Evolutionary conservation across 768 basidiomycete genomes (phyloP).

Genomic region (Tulasnella sp.): DNA sequence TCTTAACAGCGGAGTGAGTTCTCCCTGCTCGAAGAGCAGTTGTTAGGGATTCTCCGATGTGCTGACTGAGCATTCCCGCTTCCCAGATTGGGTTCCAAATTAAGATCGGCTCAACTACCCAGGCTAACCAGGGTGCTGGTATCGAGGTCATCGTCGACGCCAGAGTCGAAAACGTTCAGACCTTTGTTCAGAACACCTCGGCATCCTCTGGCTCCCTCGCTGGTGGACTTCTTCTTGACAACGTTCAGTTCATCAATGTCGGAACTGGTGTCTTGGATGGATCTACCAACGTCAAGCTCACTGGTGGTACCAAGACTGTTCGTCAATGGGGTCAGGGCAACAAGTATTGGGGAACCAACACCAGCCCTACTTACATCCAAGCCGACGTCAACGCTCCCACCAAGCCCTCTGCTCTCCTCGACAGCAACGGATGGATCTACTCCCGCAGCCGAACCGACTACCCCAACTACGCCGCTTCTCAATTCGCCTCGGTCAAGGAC

Average conservation of each 20-base stretch:
- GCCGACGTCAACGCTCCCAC: conserved; percentile 47
- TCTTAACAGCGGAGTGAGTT: conserved; percentile 44
- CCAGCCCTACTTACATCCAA: conserved; percentile 49
- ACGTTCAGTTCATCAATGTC: conserved; percentile 58
- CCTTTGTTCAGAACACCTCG: conserved; percentile 54
- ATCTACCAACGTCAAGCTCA: conserved; percentile 42
- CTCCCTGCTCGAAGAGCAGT: background rate
- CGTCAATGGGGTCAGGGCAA: conserved; percentile 76
- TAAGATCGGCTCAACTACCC: conserved; percentile 13
- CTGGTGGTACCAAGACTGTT: conserved; percentile 53
- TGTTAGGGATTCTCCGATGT: background rate
- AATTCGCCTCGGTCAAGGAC: conserved; percentile 68
- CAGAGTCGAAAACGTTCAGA: conserved; percentile 55
- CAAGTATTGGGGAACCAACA: conserved; percentile 54
- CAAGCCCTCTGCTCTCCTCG: conserved; percentile 58
- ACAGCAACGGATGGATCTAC: conserved; percentile 36
- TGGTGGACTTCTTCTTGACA: conserved; percentile 65
- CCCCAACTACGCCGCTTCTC: conserved; percentile 52
- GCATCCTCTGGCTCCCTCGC: conserved; percentile 43
- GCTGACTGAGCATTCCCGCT: background rate
- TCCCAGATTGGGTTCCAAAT: conserved; percentile 23
- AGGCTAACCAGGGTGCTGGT: conserved; percentile 49
- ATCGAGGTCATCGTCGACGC: conserved; percentile 64
- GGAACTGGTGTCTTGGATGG: conserved; percentile 57
- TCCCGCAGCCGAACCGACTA: conserved; percentile 40